Evolutionary conservation across 176 grass and related monocot genomes (phyloP).

Genomic region (Eleusine indica): DNA sequence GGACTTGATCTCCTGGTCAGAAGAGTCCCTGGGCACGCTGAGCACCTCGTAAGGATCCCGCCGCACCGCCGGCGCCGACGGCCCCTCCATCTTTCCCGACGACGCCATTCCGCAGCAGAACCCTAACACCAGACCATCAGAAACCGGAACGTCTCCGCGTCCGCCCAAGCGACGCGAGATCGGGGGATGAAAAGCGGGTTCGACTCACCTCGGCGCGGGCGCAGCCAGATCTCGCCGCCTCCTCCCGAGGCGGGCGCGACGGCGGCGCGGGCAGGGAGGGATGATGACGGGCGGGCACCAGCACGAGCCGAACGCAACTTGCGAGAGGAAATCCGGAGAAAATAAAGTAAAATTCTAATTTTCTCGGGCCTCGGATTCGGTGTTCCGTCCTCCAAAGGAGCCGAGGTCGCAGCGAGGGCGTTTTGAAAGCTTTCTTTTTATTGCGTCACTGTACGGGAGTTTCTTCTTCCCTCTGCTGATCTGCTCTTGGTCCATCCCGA

Average conservation of each 20-base stretch:
- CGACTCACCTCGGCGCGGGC: slow-evolving; percentile 12
- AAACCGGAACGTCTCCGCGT: no score
- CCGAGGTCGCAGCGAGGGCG: no score
- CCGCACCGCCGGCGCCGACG: slow-evolving; percentile 69
- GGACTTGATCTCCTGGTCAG: slow-evolving; percentile 98
- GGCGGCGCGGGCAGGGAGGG: background rate
- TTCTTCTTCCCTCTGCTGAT: background rate
- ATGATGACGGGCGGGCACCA: background rate
- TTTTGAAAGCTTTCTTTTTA: background rate
- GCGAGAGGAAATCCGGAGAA: background rate
- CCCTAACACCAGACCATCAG: slow-evolving; percentile 37
- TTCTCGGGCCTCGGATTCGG: background rate
- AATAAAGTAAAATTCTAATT: background rate
- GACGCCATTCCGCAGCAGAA: slow-evolving; percentile 60
- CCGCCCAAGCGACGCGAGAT: slow-evolving; percentile 4
- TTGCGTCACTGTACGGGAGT: background rate
- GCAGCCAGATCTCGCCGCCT: slow-evolving; percentile 44
- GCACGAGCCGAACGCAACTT: slow-evolving; percentile 18
- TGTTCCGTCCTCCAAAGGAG: no score
- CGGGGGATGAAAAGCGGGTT: background rate
- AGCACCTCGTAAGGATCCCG: slow-evolving; percentile 98
- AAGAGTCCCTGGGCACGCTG: slow-evolving; percentile 79
- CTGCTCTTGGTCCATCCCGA: background rate
- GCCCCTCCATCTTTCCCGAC: slow-evolving; percentile 78
- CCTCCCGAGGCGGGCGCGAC: slow-evolving; percentile 4